Evolutionary conservation across 75 land plant species (phyloP).

Genomic region (Pseudotsuga menziesii): DNA sequence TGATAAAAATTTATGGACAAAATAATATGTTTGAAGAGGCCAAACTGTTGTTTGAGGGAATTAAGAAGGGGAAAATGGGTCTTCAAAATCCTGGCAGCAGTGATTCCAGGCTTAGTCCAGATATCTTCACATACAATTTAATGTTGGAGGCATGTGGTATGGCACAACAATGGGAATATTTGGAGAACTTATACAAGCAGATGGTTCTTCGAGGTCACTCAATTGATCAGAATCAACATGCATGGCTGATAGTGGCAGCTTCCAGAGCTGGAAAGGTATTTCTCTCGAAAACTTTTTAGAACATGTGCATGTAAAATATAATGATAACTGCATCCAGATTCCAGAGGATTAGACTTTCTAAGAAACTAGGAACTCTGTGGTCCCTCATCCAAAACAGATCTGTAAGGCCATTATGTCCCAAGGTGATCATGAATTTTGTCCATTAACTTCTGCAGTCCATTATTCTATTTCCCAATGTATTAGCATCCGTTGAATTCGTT

Average conservation of each 20-base stretch:
- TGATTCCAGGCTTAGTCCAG: slow-evolving; percentile 43
- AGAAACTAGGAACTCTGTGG: no score
- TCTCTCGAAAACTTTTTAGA: background rate
- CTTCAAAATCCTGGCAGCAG: slow-evolving; percentile 12
- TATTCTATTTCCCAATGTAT: no score
- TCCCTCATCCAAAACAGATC: no score
- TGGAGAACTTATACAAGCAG: slow-evolving; percentile 43
- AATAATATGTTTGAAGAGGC: slow-evolving; percentile 73
- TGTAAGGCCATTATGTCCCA: no score
- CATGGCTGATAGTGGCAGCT: slow-evolving; percentile 51
- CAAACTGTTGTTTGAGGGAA: slow-evolving; percentile 44
- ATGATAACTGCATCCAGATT: no score
- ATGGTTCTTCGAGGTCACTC: slow-evolving; percentile 60
- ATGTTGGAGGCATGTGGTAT: slow-evolving; percentile 62
- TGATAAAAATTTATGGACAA: slow-evolving; percentile 69
- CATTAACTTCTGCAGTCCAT: no score
- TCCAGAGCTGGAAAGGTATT: slow-evolving; percentile 53
- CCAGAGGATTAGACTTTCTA: no score
- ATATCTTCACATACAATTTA: slow-evolving; percentile 67
- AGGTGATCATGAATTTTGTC: no score
- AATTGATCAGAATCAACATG: slow-evolving; percentile 48
- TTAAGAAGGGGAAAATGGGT: slow-evolving; percentile 35
- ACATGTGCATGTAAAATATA: no score
- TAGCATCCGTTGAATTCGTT: no score
- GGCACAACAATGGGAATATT: slow-evolving; percentile 61